Conservation (phyloP, 371 early-diverging fungal species). For the Funneliformis caledonium region DNA sequence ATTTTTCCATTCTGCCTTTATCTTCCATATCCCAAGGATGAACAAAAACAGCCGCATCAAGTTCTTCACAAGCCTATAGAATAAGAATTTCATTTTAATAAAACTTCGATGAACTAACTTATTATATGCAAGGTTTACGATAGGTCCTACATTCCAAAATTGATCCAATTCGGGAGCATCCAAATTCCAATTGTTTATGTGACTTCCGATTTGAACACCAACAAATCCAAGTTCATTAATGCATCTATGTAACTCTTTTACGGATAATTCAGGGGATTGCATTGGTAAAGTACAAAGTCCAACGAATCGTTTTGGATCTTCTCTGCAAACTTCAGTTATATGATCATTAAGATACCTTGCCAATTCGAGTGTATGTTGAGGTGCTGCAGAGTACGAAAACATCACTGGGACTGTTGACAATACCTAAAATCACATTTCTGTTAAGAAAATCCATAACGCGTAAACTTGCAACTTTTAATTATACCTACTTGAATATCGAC, state of each 20-base stretch:
- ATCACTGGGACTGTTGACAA: slow-evolving; percentile 74
- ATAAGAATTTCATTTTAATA: background rate
- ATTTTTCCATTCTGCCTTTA: slow-evolving; percentile 67
- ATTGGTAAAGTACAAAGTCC: slow-evolving; percentile 76
- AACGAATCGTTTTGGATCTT: slow-evolving; percentile 68
- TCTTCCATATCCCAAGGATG: slow-evolving; percentile 79
- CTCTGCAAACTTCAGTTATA: slow-evolving; percentile 67
- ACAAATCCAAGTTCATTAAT: slow-evolving; percentile 66
- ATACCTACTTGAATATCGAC: slow-evolving; percentile 64
- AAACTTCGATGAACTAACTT: background rate
- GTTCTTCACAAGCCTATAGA: slow-evolving; percentile 62
- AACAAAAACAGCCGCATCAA: slow-evolving; percentile 67
- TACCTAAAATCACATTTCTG: slow-evolving; percentile 47
- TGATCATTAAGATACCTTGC: slow-evolving; percentile 71
- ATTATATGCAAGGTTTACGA: background rate
- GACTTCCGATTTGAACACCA: slow-evolving; percentile 77
- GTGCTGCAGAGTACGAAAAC: slow-evolving; percentile 70
- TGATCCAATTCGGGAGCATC: slow-evolving; percentile 73
- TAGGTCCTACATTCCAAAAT: slow-evolving; percentile 51
- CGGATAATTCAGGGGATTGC: slow-evolving; percentile 72
- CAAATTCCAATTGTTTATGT: slow-evolving; percentile 74
- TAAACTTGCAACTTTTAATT: background rate
- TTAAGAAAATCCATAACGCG: background rate
- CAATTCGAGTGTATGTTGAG: slow-evolving; percentile 59
- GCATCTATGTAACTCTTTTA: slow-evolving; percentile 68